Conservation (phyloP, 768 basidiomycete genomes). For the Termitomyces sp. region DNA sequence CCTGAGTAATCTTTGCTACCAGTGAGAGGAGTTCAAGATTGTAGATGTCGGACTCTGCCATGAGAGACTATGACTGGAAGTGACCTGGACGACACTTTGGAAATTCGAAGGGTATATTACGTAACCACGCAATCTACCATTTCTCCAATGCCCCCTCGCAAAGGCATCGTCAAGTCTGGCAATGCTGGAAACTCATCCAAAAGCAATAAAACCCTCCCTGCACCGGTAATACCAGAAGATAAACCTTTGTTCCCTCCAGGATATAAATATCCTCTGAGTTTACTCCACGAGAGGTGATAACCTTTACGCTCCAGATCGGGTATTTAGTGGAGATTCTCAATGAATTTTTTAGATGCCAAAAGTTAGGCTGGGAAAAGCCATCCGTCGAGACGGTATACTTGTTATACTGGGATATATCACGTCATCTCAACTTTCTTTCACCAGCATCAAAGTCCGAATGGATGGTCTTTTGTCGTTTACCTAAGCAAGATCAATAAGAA, state of each 20-base stretch:
- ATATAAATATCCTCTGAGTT: conserved; percentile 77
- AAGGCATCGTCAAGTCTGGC: conserved; percentile 82
- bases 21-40: conserved; percentile 92
- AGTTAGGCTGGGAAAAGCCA: conserved; percentile 86
- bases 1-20: conserved; percentile 88
- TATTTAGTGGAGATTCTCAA: neutral
- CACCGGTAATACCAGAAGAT: conserved; percentile 31
- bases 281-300: conserved; percentile 73
- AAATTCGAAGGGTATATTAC: conserved; percentile 8
- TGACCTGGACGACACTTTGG: neutral
- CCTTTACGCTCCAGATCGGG: neutral
- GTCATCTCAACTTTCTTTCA: conserved; percentile 9
- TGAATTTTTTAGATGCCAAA: conserved; percentile 64
- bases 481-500: conserved; percentile 71
- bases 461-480: conserved; percentile 65
- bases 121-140: conserved; percentile 6
- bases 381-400: conserved; percentile 66
- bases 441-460: conserved; percentile 45
- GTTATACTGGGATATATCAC: conserved; percentile 3
- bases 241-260: conserved; percentile 78
- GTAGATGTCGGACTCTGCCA: conserved; percentile 79
- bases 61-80: conserved; percentile 21
- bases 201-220: conserved; percentile 26
- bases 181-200: conserved; percentile 89
- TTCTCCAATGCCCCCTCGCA: conserved; percentile 56